These are phyloP conservation scores for Xylariales sp. DNA, from an alignment of 2,329 filamentous ascomycete species.

Conservation along the genomic window DNA sequence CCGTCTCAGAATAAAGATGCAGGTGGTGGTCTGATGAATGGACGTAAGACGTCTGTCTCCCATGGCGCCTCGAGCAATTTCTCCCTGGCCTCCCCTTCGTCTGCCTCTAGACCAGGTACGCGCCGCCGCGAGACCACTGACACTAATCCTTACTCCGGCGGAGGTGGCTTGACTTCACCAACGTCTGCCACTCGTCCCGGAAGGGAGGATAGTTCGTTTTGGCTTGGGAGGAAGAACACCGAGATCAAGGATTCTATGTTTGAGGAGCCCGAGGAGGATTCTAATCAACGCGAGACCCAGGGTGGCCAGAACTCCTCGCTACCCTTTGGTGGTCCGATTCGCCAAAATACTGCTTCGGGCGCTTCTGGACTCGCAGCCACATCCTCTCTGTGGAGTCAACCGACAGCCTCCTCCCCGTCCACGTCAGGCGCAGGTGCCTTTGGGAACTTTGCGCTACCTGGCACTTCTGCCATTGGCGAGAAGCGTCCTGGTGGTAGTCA, in stretches of 20 bases:
- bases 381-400: conserved; percentile 41
- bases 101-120: conserved; percentile 64
- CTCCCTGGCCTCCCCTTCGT: conserved; percentile 68
- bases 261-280: conserved; percentile 47
- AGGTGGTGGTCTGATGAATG: conserved; percentile 55
- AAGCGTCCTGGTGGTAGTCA: conserved; percentile 74
- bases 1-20: conserved; percentile 75
- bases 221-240: conserved; percentile 51
- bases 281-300: conserved; percentile 24
- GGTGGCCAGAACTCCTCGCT: conserved; percentile 23
- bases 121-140: conserved; percentile 79
- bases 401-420: conserved; percentile 53
- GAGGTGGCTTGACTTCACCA: conserved; percentile 53
- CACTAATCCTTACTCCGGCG: conserved; percentile 55
- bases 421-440: conserved; percentile 77
- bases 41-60: conserved; percentile 80
- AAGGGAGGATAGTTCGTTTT: conserved; percentile 52
- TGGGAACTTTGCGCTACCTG: conserved; percentile 76
- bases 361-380: conserved; percentile 37
- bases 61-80: conserved; percentile 61
- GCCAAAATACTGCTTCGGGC: conserved; percentile 49
- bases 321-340: conserved; percentile 43
- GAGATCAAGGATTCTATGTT: conserved; percentile 49
- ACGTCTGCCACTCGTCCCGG: conserved; percentile 53
- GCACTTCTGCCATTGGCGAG: conserved; percentile 56